Evolutionary conservation across 1,284 basidiomycete species (phyloP).

Genomic region (Ganoderma leucocontextum): DNA sequence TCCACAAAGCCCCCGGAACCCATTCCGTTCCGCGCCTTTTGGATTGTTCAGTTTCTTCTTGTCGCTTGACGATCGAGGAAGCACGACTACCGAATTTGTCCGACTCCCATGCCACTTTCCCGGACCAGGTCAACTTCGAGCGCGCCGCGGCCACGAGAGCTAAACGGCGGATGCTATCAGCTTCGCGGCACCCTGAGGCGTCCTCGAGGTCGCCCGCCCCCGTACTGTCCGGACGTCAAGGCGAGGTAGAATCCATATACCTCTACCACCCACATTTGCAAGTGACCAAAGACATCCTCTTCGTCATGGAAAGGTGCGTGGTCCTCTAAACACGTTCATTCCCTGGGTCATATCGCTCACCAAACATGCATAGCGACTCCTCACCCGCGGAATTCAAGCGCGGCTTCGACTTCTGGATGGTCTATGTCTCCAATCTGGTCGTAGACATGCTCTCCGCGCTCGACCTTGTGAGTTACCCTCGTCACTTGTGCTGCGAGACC

Average conservation of each 20-base stretch:
- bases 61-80: not conserved
- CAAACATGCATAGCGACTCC: not conserved
- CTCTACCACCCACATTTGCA: not conserved
- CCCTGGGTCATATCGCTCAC: not conserved
- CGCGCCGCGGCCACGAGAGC: not conserved
- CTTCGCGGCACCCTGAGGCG: not conserved
- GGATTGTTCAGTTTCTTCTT: not conserved
- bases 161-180: not conserved
- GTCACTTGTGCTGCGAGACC: too few relatives aligned
- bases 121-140: not conserved
- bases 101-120: not conserved
- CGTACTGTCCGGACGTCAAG: not conserved
- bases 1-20: not conserved
- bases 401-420: slow-evolving; percentile 19
- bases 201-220: not conserved
- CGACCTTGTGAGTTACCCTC: slow-evolving; percentile 11
- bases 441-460: slow-evolving; percentile 24
- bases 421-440: slow-evolving; percentile 8
- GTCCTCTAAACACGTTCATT: not conserved
- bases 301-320: not conserved
- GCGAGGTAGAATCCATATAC: not conserved
- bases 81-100: not conserved
- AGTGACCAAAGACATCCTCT: not conserved
- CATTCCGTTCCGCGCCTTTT: not conserved
- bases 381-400: not conserved